Conservation (phyloP, 805 yeast genomes). For the Dipodascus geniculatus region DNA sequence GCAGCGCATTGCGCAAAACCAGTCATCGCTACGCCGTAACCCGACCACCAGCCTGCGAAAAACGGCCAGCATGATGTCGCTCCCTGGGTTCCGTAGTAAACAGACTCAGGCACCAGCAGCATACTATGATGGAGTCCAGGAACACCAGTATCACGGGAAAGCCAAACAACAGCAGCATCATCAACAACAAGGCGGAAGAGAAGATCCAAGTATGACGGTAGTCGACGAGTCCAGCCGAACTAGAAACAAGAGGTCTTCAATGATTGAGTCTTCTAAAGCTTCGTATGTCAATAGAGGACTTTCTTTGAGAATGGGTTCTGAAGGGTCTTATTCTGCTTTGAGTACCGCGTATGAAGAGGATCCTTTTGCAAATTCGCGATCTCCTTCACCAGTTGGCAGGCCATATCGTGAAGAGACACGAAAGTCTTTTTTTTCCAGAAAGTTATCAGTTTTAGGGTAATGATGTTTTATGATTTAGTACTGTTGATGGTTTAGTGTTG, state of each 20-base stretch:
- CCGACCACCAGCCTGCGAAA: neutral
- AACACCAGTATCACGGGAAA: neutral
- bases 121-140: neutral
- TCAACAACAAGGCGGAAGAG: neutral
- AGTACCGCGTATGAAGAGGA: constrained; percentile 6
- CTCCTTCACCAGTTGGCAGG: too few relatives aligned
- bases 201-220: neutral
- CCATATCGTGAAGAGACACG: too few relatives aligned
- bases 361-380: neutral
- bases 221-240: neutral
- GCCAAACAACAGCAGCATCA: too few relatives aligned
- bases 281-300: neutral
- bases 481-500: too few relatives aligned
- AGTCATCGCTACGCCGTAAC: neutral
- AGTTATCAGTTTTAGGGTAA: neutral
- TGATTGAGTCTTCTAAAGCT: neutral
- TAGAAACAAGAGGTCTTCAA: too few relatives aligned
- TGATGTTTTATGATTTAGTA: too few relatives aligned
- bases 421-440: neutral
- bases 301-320: neutral
- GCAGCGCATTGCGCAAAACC: too few relatives aligned
- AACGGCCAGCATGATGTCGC: neutral
- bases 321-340: constrained; percentile 4
- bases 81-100: neutral
- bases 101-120: neutral